Evolutionary conservation across 441 rosid genomes (phyloP), one percentile per base, ranked within the genome.

Genomic region (Adansonia gregorii): DNA sequence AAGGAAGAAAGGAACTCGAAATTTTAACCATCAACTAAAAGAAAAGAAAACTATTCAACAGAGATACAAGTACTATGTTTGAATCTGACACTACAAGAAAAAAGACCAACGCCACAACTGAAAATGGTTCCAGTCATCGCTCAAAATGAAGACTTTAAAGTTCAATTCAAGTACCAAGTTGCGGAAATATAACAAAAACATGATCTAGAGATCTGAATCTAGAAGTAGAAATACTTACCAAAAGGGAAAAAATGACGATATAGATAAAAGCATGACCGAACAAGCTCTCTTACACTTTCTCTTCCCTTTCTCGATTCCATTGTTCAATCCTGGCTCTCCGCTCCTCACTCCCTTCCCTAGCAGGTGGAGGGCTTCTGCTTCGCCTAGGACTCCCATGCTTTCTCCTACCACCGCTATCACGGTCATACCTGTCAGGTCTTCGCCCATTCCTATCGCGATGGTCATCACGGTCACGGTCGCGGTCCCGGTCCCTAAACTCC

Each of bases 381-480:
- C 67, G 67, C 43, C n/a, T 63, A 31, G 67, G 67, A 31, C 67
- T 63, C 43, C 45, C 67, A 6, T 31, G 45, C 7, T 63, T 63
- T 63, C 45, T 63, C 45, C 67, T 35, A 63, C 67, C 45, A 31
- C 67, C 43, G 2, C 67, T 31, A 17, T 58, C 78, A 20, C 73
- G 71, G 82, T 19, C 83, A 4, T 12, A 84, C 86, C 86, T 0
- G 82, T 83, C 63, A 75, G 85, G 52, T 85, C 86, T 78, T 83
- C 88, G 76, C 73, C 86, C 78, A 45, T 67, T 67, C 8, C 67
- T 58, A 20, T 41, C 66, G 1, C 56, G 67, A 5, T 61, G 15
- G n/a, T 45, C 77, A 60, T 61, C 67, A 1, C 76, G 66, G 9
- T 59, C 76, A 0, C 68, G 69, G 52, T 66, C 78, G 20, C 22